phyloP scores from a whole-genome alignment of 2,329 filamentous ascomycete genomes.

The Aspergillus flavus region DNA sequence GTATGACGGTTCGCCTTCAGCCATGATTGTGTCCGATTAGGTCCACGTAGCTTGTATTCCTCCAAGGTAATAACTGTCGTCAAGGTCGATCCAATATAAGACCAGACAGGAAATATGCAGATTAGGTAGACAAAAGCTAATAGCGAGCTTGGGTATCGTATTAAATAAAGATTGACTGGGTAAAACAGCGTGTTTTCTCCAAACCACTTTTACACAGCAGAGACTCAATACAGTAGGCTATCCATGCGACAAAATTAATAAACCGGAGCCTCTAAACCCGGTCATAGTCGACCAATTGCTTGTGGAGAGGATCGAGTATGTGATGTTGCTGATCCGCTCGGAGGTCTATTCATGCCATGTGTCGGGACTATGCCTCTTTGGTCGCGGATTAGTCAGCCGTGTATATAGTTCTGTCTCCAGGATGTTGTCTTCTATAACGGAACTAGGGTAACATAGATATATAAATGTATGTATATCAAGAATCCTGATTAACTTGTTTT shows the following conservation, averaged over 20 bases:
- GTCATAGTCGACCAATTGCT: slow-evolving; percentile 10
- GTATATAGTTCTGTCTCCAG: not conserved
- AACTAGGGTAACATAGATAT: not conserved
- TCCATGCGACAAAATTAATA: not conserved
- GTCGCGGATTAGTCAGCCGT: slow-evolving; percentile 1
- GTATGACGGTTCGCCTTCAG: slow-evolving; percentile 66
- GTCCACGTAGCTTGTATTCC: not conserved
- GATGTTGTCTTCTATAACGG: too few species aligned
- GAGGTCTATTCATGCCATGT: slow-evolving; percentile 20
- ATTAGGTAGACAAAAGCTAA: not conserved
- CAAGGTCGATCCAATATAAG: not conserved
- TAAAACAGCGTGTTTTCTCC: not conserved
- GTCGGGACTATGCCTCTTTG: slow-evolving; percentile 2
- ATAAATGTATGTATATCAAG: not conserved
- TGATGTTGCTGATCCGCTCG: slow-evolving; percentile 8
- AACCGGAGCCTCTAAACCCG: not conserved
- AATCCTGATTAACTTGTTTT: not conserved
- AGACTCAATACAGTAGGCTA: not conserved
- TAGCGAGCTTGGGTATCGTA: not conserved
- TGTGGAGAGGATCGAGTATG: slow-evolving; percentile 4
- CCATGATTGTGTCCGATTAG: slow-evolving; percentile 28
- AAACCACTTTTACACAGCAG: not conserved
- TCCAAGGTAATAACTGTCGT: not conserved
- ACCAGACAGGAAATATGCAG: not conserved
- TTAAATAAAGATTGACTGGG: not conserved